phyloP scores from a whole-genome alignment of 2,329 filamentous ascomycete species.

The Rhytidhysteron rufulum region DNA sequence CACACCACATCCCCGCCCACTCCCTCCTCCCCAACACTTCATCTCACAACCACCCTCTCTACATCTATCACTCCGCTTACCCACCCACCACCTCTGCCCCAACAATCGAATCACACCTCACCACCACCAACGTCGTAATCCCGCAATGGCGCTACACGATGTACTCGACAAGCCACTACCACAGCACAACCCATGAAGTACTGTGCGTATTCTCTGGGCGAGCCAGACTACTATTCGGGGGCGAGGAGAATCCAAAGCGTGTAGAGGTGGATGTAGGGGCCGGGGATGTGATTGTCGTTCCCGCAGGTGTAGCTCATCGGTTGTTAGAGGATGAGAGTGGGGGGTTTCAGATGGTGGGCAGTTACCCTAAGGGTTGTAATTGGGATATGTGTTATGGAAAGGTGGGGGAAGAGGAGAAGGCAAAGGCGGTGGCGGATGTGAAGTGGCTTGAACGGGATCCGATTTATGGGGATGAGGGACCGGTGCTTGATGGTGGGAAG shows the following conservation, averaged over 20 bases:
- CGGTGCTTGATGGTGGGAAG: neutral
- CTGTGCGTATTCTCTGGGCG: constrained; percentile 57
- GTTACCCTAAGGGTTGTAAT: constrained; percentile 54
- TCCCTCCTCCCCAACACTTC: constrained; percentile 60
- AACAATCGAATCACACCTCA: constrained; percentile 55
- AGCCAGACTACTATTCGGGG: constrained; percentile 63
- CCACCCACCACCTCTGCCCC: constrained; percentile 40
- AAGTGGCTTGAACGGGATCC: constrained; percentile 60
- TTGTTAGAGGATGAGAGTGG: constrained; percentile 55
- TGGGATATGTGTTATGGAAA: constrained; percentile 74
- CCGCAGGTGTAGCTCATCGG: constrained; percentile 57
- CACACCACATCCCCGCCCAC: constrained; percentile 57
- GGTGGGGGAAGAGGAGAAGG: constrained; percentile 52
- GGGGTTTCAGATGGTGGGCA: constrained; percentile 64
- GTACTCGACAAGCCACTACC: constrained; percentile 64
- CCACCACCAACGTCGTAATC: constrained; percentile 49
- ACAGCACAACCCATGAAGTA: constrained; percentile 65
- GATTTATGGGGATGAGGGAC: constrained; percentile 23
- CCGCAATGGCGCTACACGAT: constrained; percentile 69
- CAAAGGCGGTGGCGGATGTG: constrained; percentile 47
- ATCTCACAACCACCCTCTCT: constrained; percentile 58
- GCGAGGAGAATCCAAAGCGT: constrained; percentile 55
- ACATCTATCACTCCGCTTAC: constrained; percentile 64
- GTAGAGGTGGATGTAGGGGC: constrained; percentile 54
- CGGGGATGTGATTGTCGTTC: constrained; percentile 63